Conservation (phyloP, 176 grass and related monocot species). For the Lolium rigidum region DNA sequence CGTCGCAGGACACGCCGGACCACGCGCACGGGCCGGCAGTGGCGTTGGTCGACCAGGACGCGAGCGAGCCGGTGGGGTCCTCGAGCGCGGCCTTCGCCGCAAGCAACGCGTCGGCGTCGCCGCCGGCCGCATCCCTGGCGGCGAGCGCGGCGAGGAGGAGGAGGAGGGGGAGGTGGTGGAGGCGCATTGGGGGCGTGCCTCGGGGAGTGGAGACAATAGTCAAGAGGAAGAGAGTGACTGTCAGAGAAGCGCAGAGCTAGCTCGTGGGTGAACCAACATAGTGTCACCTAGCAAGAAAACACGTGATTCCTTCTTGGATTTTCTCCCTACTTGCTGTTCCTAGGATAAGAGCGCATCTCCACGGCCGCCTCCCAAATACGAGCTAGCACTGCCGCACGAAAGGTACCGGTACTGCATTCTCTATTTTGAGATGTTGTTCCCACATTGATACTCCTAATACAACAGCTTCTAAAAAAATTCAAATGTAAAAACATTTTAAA, state of each 20-base stretch:
- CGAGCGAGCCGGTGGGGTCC: slow-evolving; percentile 56
- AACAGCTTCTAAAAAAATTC: too few relatives aligned
- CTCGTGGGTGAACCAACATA: neutral
- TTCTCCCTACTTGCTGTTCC: neutral
- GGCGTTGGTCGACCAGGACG: slow-evolving; percentile 51
- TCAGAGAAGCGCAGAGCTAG: neutral
- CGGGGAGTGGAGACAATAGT: slow-evolving; percentile 41
- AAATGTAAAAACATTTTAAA: too few relatives aligned
- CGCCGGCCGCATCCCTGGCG: neutral
- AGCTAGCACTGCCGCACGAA: too few relatives aligned
- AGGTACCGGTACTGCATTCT: too few relatives aligned
- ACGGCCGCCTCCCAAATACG: too few relatives aligned
- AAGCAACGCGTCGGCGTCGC: slow-evolving; percentile 63
- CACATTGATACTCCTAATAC: too few relatives aligned
- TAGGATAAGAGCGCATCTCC: neutral
- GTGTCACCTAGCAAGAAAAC: slow-evolving; percentile 36
- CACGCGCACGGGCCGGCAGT: slow-evolving; percentile 41
- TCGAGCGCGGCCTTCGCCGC: slow-evolving; percentile 60
- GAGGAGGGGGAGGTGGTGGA: slow-evolving; percentile 23
- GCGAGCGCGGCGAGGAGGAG: neutral
- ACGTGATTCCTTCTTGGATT: slow-evolving; percentile 45
- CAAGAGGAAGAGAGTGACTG: slow-evolving; percentile 12
- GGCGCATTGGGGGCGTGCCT: slow-evolving; percentile 26
- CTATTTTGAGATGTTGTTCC: too few relatives aligned
- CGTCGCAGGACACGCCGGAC: slow-evolving; percentile 65